Evolutionary conservation across 805 yeast species (phyloP).

Genomic region (Candida patagonica): DNA sequence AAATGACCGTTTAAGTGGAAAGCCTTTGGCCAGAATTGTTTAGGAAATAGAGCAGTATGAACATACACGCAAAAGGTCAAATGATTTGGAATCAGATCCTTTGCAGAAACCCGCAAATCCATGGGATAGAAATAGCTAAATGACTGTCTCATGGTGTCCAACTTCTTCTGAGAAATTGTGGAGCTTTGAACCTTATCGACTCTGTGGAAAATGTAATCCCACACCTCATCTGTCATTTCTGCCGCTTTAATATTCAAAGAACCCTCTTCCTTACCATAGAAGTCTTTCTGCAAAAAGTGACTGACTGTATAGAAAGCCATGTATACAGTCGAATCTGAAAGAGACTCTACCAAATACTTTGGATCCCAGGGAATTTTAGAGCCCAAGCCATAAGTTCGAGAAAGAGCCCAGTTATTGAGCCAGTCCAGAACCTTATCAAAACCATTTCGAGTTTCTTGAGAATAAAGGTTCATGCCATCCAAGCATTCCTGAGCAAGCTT

Average conservation of each 20-base stretch:
- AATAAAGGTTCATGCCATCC: constrained; percentile 63
- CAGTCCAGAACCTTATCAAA: constrained; percentile 92
- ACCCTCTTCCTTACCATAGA: constrained; percentile 70
- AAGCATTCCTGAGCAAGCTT: constrained; percentile 71
- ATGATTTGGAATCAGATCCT: constrained; percentile 95
- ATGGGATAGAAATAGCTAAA: constrained; percentile 95
- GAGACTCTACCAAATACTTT: constrained; percentile 82
- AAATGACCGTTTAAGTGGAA: constrained; percentile 93
- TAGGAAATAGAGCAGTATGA: constrained; percentile 89
- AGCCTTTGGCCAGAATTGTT: constrained; percentile 87
- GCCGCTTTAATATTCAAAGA: constrained; percentile 66
- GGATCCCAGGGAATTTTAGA: constrained; percentile 96
- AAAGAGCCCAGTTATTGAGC: constrained; percentile 97
- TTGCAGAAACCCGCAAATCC: constrained; percentile 87
- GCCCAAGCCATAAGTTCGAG: constrained; percentile 94
- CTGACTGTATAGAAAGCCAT: constrained; percentile 90
- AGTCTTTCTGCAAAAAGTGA: constrained; percentile 79
- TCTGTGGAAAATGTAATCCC: constrained; percentile 80
- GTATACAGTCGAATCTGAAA: constrained; percentile 92
- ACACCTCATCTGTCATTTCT: constrained; percentile 86
- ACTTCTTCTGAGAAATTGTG: constrained; percentile 55
- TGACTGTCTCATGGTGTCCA: constrained; percentile 76
- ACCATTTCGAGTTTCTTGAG: constrained; percentile 78
- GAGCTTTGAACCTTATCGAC: constrained; percentile 43
- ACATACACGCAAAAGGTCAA: constrained; percentile 90